Evolutionary conservation across 1,284 basidiomycete genomes (phyloP), one percentile per base, ranked within the genome.

Genomic region (Rugosomyces carneus): DNA sequence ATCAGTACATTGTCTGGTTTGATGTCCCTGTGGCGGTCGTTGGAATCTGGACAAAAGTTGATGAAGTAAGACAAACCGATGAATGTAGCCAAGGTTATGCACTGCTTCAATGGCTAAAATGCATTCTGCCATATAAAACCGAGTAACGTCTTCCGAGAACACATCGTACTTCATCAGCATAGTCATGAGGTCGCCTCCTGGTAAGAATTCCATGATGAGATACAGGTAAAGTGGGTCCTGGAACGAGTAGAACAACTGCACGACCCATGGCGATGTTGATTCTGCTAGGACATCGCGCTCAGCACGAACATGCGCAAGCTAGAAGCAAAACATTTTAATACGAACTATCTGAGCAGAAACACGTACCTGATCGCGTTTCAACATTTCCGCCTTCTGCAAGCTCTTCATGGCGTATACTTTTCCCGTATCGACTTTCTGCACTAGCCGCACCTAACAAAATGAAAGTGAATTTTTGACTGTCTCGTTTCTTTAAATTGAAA

Each of bases 151-250:
- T 66, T 99, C 95, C 7, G 91, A 93, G 69, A 99, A 99, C 1
- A 95, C 92, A 65, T 99, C 95, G 68, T 99, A 98, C 69, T 98
- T 98, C 85, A 99, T 99, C 54, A 99, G 75, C 95, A 98, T 99
- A 29, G 86, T 89, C 95, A 99, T 98, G 51, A 99, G 73, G 66
- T 99, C 95, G 18, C 95, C 95, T 37, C 95, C 95, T 23, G 95
- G 94, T 45, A 99, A 74, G 71, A 98, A 99, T 67, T 98, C 95
- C 95, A 99, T 99, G 70, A 99, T 89, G 50, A 99, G 80, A 68
- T 97, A 99, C 29, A 99, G 81, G 61, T 96, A 98, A 37, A 93
- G 76, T 15, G 92, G 84, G 64, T 97, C 94, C 65, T 99, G 95
- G 76, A 99, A 99, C 18, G 95, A 97, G 68, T 98, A 99, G 75